phyloP scores from a whole-genome alignment of 208 protist species.

The Leptomonas seymouri region DNA sequence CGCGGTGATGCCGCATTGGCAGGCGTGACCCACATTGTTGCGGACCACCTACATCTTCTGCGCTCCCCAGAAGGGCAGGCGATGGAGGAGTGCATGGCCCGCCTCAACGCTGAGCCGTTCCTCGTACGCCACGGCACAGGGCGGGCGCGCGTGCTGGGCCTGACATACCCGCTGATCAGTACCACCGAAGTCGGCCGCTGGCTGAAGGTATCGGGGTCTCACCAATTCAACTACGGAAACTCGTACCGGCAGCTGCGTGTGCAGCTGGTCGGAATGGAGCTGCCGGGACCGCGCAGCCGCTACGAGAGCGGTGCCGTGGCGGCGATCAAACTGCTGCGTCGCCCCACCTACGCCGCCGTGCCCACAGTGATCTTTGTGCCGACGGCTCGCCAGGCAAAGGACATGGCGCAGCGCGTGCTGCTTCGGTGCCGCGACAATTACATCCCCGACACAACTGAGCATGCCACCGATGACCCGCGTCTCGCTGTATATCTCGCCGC shows the following conservation, averaged over 20 bases:
- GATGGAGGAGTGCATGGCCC: conserved; percentile 87
- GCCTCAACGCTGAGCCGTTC: conserved; percentile 67
- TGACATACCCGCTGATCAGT: conserved; percentile 90
- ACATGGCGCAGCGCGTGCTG: conserved; percentile 73
- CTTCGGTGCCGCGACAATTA: conserved; percentile 75
- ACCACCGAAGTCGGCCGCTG: conserved; percentile 81
- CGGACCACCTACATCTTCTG: conserved; percentile 84
- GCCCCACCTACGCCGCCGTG: conserved; percentile 50
- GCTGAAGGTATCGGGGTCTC: conserved; percentile 59
- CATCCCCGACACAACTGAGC: conserved; percentile 39
- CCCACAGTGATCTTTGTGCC: conserved; percentile 80
- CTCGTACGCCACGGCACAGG: conserved; percentile 47
- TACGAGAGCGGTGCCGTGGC: conserved; percentile 68
- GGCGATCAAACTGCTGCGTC: conserved; percentile 60
- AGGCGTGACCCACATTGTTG: conserved; percentile 79
- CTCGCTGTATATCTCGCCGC: conserved; percentile 65
- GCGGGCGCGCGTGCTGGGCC: conserved; percentile 75
- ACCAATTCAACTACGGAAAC: conserved; percentile 83
- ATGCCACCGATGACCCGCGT: conserved; percentile 42
- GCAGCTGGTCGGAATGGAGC: conserved; percentile 61
- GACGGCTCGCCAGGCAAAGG: conserved; percentile 53
- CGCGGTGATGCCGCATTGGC: conserved; percentile 40
- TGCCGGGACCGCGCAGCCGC: conserved; percentile 53
- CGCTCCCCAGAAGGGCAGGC: conserved; percentile 71
- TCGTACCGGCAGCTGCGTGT: conserved; percentile 77